phyloP scores from a whole-genome alignment of 2,329 filamentous ascomycete genomes.

The Fusarium multiceps region DNA sequence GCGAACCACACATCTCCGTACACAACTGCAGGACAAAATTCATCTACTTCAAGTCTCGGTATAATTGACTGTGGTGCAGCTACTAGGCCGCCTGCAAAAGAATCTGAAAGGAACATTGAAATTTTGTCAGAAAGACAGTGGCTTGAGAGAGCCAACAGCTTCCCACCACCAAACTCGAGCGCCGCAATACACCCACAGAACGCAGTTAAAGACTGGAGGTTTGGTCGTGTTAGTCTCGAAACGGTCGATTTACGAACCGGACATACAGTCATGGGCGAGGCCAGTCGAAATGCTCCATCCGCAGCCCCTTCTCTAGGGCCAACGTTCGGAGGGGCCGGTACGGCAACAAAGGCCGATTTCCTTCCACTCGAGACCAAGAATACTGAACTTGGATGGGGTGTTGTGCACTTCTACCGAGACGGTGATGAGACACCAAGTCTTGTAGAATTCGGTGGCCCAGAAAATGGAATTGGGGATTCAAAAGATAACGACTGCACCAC shows the following conservation, averaged over 20 bases:
- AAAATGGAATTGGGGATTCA: constrained; percentile 42
- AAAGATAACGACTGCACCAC: constrained; percentile 79
- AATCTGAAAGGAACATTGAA: constrained; percentile 51
- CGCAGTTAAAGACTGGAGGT: constrained; percentile 78
- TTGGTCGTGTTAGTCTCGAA: constrained; percentile 81
- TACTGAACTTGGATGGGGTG: constrained; percentile 87
- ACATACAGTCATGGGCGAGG: constrained; percentile 51
- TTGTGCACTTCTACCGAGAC: constrained; percentile 94
- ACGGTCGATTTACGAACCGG: constrained; percentile 75
- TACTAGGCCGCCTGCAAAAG: constrained; percentile 49
- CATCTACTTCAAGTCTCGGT: constrained; percentile 36
- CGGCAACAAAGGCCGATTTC: constrained; percentile 85
- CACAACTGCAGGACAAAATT: constrained; percentile 1
- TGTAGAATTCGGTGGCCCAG: constrained; percentile 42
- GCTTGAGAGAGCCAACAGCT: constrained; percentile 54
- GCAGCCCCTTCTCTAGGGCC: constrained; percentile 66
- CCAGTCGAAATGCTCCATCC: constrained; percentile 57
- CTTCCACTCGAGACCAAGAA: constrained; percentile 76
- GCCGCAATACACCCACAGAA: constrained; percentile 60
- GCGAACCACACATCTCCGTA: constrained; percentile 1
- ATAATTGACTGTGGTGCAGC: constrained; percentile 64
- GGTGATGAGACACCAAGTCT: constrained; percentile 76
- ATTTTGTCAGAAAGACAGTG: constrained; percentile 56
- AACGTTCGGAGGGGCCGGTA: constrained; percentile 68
- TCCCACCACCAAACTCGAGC: constrained; percentile 56